phyloP scores from a whole-genome alignment of 805 yeast species.

The Cyberlindnera japonica region DNA sequence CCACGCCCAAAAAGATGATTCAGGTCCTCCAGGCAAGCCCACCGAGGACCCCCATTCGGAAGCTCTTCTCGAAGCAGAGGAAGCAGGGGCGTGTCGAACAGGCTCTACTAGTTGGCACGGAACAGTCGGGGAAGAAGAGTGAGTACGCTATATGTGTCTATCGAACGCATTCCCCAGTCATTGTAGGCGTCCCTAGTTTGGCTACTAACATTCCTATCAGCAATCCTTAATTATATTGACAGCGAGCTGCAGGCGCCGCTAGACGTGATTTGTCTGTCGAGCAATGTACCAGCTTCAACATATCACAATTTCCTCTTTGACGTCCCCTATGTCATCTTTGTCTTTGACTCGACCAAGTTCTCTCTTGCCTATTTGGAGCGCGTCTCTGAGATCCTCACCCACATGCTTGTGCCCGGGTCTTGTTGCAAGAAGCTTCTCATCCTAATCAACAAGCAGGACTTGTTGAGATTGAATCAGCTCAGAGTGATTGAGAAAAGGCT shows the following conservation, averaged over 20 bases:
- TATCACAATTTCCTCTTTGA: slow-evolving; percentile 22
- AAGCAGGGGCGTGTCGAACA: slow-evolving; percentile 3
- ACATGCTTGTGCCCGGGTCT: slow-evolving; percentile 6
- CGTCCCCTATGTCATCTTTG: slow-evolving; percentile 17
- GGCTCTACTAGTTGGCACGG: slow-evolving; percentile 20
- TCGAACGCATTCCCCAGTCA: neutral
- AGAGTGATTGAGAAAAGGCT: slow-evolving; percentile 16
- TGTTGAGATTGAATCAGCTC: slow-evolving; percentile 4
- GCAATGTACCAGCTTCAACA: slow-evolving; percentile 17
- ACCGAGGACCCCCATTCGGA: slow-evolving; percentile 8
- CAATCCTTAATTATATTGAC: slow-evolving; percentile 16
- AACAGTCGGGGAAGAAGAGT: slow-evolving; percentile 20
- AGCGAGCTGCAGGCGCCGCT: slow-evolving; percentile 12
- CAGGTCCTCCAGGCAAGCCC: slow-evolving; percentile 21
- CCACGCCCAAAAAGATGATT: slow-evolving; percentile 9
- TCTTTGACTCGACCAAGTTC: slow-evolving; percentile 21
- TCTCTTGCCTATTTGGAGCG: slow-evolving; percentile 12
- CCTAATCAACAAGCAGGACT: slow-evolving; percentile 22
- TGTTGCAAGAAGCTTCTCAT: slow-evolving; percentile 19
- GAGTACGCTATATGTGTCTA: too few relatives aligned
- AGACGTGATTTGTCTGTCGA: slow-evolving; percentile 20
- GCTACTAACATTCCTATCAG: slow-evolving; percentile 1
- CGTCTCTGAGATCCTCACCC: slow-evolving; percentile 6
- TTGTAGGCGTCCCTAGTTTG: too few relatives aligned
- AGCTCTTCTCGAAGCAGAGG: slow-evolving; percentile 5